Evolutionary conservation across 495 filamentous ascomycete species (phyloP), one percentile per base, ranked within the genome.

Genomic region (Aspergillus mulundensis): DNA sequence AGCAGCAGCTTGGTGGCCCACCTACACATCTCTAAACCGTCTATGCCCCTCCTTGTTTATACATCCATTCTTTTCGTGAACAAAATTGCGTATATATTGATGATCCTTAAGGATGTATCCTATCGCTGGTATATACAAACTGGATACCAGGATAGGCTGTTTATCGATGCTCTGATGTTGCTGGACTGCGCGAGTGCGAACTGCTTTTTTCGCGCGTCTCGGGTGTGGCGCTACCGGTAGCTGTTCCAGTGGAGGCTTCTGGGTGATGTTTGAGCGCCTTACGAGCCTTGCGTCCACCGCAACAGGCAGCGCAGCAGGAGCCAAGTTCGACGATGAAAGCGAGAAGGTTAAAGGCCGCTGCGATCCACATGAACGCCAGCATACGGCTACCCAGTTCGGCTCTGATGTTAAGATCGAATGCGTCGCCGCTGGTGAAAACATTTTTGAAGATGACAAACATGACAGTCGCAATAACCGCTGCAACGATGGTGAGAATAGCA

Each of bases 351-450:
- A 86, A 87, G 0, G 71, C 87, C 0, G 81, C 76, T 0, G 85
- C 90, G 32, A 88, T 78, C 92, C 92, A 97, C 88, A 95, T 91
- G 61, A 95, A 95, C 0, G 75, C 86, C 63, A 95, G 81, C 91
- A 97, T 95, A 60, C 79, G 75, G 6, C 57, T 73, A 3, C 91
- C 91, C 6, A 96, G 63, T 12, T 78, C 68, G 4, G 87, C 89
- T 7, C 73, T 66, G 60, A 97, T 93, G 64, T 95, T 94, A 16
- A 96, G 69, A 28, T 83, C 81, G 60, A 72, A 69, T 77, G 81
- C 57, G 4, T 32, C 12, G 64, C 80, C 71, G 71, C 79, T 69
- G 25, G 68, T 66, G 60, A 94, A 82, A 19, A 90, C 87, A 44
- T 84, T 84, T 38, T 81, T 78, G 73, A 96, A 91, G 45, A 91